phyloP scores from a whole-genome alignment of 352 stramenopile genomes.

The Phytopythium litorale region DNA sequence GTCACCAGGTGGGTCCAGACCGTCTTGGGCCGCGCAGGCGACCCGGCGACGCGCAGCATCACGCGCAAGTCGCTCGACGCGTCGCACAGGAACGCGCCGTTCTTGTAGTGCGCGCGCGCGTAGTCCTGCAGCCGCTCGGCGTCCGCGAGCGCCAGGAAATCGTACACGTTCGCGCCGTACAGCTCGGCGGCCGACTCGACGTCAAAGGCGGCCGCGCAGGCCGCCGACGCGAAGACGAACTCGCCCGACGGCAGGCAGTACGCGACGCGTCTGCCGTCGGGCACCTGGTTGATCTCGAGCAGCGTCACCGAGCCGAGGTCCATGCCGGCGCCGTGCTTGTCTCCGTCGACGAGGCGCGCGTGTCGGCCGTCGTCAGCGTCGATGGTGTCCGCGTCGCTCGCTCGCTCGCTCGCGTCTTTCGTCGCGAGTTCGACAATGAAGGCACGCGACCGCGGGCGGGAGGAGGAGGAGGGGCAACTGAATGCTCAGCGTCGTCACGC shows the following conservation, averaged over 20 bases:
- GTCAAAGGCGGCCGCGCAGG: slow-evolving; percentile 38
- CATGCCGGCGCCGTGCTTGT: slow-evolving; percentile 22
- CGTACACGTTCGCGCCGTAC: slow-evolving; percentile 57
- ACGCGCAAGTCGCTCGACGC: slow-evolving; percentile 32
- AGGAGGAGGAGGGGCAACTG: too few species aligned
- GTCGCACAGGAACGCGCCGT: slow-evolving; percentile 11
- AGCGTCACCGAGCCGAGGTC: slow-evolving; percentile 50
- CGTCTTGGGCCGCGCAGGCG: slow-evolving; percentile 11
- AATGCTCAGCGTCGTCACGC: too few species aligned
- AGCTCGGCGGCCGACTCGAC: slow-evolving; percentile 27
- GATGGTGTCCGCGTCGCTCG: background rate
- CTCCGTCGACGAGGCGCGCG: background rate
- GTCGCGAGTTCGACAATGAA: slow-evolving; percentile 8
- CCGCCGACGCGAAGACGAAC: slow-evolving; percentile 66
- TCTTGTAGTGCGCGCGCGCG: slow-evolving; percentile 26
- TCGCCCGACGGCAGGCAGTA: slow-evolving; percentile 70
- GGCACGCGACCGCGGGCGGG: background rate
- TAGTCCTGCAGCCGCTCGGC: slow-evolving; percentile 65
- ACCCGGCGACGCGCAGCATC: slow-evolving; percentile 33
- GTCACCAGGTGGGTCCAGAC: slow-evolving; percentile 59
- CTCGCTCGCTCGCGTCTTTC: background rate
- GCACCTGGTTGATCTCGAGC: slow-evolving; percentile 55
- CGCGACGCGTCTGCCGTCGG: slow-evolving; percentile 43
- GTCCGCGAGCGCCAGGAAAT: slow-evolving; percentile 52
- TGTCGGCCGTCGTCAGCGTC: background rate